A percentile compares a stretch with the other conserved stretches of the same genome.
Evolutionary conservation across 2,329 filamentous ascomycete species (phyloP).

Genomic region (Helminthosporium solani): DNA sequence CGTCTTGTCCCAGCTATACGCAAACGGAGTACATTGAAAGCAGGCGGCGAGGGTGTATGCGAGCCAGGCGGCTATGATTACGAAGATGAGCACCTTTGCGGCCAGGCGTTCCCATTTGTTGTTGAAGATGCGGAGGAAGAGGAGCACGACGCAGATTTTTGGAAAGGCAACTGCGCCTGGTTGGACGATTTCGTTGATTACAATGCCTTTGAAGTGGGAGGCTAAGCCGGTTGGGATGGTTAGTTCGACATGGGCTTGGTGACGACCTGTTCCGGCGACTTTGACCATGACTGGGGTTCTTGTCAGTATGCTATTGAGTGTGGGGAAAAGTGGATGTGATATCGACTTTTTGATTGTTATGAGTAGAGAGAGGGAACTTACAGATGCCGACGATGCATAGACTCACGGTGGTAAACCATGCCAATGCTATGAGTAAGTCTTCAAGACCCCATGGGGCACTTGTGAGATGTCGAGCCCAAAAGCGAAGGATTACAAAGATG

Average conservation of each 20-base stretch:
- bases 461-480: conserved; percentile 14
- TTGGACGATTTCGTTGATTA: conserved; percentile 26
- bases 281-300: conserved; percentile 22
- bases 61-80: conserved; percentile 24
- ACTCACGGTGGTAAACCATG: conserved; percentile 15
- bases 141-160: conserved; percentile 25
- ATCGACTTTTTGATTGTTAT: too few species aligned
- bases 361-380: conserved; percentile 5
- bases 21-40: conserved; percentile 28
- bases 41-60: conserved; percentile 20
- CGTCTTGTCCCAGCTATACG: conserved; percentile 29
- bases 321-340: background rate
- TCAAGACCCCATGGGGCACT: conserved; percentile 12
- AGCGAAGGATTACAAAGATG: conserved; percentile 17
- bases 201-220: conserved; percentile 25
- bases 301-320: background rate
- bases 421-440: conserved; percentile 18
- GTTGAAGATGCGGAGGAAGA: conserved; percentile 29
- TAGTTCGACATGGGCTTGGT: conserved; percentile 16
- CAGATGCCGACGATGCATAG: conserved; percentile 22
- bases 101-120: conserved; percentile 23
- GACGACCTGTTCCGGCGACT: conserved; percentile 24
- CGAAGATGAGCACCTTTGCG: conserved; percentile 19
- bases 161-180: conserved; percentile 29
- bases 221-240: conserved; percentile 17